Evolutionary conservation across 169 alveolate genomes (phyloP), one percentile per base, ranked within the genome.

Genomic region (Babesia ovata): DNA sequence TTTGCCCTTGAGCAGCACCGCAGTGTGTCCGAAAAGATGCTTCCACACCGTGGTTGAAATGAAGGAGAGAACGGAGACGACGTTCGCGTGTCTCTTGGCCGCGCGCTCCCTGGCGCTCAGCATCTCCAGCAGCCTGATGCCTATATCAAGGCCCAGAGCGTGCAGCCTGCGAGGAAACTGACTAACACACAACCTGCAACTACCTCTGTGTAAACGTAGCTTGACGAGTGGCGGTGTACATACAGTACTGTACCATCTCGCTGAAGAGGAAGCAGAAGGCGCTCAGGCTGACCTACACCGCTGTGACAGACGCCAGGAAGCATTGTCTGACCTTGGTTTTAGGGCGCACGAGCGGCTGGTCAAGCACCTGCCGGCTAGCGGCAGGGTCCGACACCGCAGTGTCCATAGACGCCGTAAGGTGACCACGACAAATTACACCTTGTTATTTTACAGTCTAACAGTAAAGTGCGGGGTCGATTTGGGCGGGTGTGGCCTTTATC

Each of bases 401-500:
- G 63, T 71, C 63, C 61, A 71, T 58, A 16, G 36, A 22, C 33
- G 29, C 26, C 39, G 39, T 57, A 11, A 9, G 19, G 44, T 28
- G 21, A 6, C 21, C 60, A 19, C 12, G 17, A 17, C 13, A 29
- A 58, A 24, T 71, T 60, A 78, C 22, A 44, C 67, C 36, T 13
- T 17, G 66, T 46, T 58, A 71, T 42, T 71, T 58, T 58, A 58
- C 59, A 56, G 39, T 26, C 79, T 78, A 95, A 45, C 97, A 92
- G 87, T 95, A 95, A n/a, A 94, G 87, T 26, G 96, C 93, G 33
- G 96, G 94, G 70, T 94, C 97, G 56, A 95, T 92, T 66, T 93
- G 93, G 65, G 92, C 85, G 46, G 99, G 99, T 75, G 97, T 97
- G 19, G 99, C 98, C 69, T 95, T 92, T 77, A 98, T 98, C 90